Evolutionary conservation across 2,329 filamentous ascomycete genomes (phyloP), one percentile per base, ranked within the genome.

Genomic region (Arthrocladium fulminans): DNA sequence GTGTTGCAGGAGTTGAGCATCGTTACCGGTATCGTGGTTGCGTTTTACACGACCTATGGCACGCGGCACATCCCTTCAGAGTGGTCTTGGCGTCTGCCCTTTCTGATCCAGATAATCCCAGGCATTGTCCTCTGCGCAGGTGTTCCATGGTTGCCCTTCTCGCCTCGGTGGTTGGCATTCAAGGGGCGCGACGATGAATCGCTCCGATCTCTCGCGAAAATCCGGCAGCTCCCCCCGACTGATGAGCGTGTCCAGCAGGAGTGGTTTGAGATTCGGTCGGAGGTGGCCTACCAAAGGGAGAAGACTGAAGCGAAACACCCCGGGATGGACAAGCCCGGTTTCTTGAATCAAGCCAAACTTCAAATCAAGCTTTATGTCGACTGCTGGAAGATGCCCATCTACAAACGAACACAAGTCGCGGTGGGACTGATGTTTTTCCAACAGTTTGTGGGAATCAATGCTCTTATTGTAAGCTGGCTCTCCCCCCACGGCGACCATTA

Each of bases 41-140:
- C 70, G 74, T 1, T 79, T 70, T 56, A 78, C 70, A 74, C 74
- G 27, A 73, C 72, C 0, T 79, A 76, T 48, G 75, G 68, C 1
- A 76, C 73, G 0, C 60, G 65, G 5, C 63, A 65, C 51, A 67
- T 75, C 30, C 51, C 61, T 0, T 57, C 65, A 24, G 65, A 71
- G 52, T 66, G 64, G 60, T 60, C 72, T 2, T 75, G 67, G 56
- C 64, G 71, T 5, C 61, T 76, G 0, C 73, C 73, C 0, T 73
- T 73, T 48, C 60, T 67, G 2, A 59, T 75, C 3, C 73, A 75
- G 48, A 68, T 71, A 50, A 55, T 69, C 3, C 64, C 66, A 3
- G 68, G 67, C 8, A 53, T 67, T 3, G 57, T 65, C 49, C 56
- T 70, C 25, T 61, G 66, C 40, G 37, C 58, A 23, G 69, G 70